Percentiles rank a stretch among this genome's conserved stretches.
These are phyloP conservation scores for Cyberlindnera maclurae DNA, from an alignment of 805 yeast genomes.

Conservation along the genomic window DNA sequence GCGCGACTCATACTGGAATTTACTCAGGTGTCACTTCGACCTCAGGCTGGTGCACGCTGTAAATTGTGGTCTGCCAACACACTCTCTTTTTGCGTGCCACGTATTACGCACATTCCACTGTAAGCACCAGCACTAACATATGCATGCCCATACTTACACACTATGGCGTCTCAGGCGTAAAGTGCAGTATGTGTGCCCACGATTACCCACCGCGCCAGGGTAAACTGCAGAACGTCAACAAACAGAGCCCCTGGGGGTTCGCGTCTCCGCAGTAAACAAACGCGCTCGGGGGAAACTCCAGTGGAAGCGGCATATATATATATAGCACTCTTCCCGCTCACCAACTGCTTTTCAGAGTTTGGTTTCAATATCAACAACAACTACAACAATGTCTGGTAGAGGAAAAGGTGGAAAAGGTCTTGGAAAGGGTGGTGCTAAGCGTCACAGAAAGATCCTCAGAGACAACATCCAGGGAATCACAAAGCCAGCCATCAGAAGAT, in stretches of 20 bases:
- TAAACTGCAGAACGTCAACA: conserved; percentile 2
- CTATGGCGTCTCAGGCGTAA: neutral
- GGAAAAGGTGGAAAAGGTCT: conserved; percentile 99
- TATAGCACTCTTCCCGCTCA: neutral
- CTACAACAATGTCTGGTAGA: conserved; percentile 83
- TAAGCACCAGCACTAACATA: conserved; percentile 5
- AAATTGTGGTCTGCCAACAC: neutral
- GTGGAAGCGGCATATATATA: neutral
- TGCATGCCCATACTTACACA: neutral
- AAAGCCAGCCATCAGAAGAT: conserved; percentile 99
- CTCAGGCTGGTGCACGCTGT: neutral
- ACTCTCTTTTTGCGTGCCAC: conserved; percentile 8
- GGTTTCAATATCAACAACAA: conserved; percentile 12
- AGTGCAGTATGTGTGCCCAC: neutral
- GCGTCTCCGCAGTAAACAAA: neutral
- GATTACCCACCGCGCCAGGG: neutral
- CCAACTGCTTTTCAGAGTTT: neutral
- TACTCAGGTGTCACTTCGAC: neutral
- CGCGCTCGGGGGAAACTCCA: neutral
- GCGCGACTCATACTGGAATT: neutral
- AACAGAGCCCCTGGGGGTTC: neutral
- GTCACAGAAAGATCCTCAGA: conserved; percentile 99
- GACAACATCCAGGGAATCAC: conserved; percentile 99
- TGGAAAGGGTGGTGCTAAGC: conserved; percentile 99
- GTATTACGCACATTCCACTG: conserved; percentile 15